These are phyloP conservation scores for Ogataea parapolymorpha DNA, from an alignment of 805 yeast species.

Conservation along the genomic window DNA sequence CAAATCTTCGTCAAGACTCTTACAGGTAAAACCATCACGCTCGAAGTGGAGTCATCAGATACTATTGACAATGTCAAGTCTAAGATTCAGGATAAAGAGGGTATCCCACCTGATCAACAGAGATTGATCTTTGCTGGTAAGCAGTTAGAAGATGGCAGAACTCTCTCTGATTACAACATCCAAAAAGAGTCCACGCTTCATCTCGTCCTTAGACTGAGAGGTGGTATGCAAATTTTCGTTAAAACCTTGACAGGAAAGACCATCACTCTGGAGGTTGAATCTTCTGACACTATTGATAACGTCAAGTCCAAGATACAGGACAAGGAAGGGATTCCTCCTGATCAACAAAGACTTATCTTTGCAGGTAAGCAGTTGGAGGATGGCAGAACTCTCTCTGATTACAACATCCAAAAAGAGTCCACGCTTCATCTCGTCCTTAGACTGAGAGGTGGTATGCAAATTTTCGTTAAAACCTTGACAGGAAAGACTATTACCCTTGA, in stretches of 20 bases:
- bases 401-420: constrained; percentile 43
- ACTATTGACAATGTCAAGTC: constrained; percentile 43
- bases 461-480: constrained; percentile 84
- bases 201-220: constrained; percentile 37
- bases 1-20: constrained; percentile 88
- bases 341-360: constrained; percentile 40
- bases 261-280: constrained; percentile 62
- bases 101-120: constrained; percentile 42
- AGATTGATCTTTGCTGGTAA: constrained; percentile 43
- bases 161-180: constrained; percentile 75
- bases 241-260: constrained; percentile 90
- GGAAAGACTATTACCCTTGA: constrained; percentile 96
- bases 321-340: constrained; percentile 43
- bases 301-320: constrained; percentile 43
- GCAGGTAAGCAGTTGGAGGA: constrained; percentile 45
- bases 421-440: constrained; percentile 36
- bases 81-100: constrained; percentile 42
- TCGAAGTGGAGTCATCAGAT: constrained; percentile 49
- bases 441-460: constrained; percentile 67
- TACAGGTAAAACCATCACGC: constrained; percentile 87
- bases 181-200: constrained; percentile 41
- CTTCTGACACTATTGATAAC: constrained; percentile 44
- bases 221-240: constrained; percentile 83
- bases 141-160: constrained; percentile 68
- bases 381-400: constrained; percentile 94